Percentiles rank a stretch among this genome's conserved stretches.
Evolutionary conservation across 2,329 filamentous ascomycete species (phyloP).

Genomic region (Cladosporium phlei): DNA sequence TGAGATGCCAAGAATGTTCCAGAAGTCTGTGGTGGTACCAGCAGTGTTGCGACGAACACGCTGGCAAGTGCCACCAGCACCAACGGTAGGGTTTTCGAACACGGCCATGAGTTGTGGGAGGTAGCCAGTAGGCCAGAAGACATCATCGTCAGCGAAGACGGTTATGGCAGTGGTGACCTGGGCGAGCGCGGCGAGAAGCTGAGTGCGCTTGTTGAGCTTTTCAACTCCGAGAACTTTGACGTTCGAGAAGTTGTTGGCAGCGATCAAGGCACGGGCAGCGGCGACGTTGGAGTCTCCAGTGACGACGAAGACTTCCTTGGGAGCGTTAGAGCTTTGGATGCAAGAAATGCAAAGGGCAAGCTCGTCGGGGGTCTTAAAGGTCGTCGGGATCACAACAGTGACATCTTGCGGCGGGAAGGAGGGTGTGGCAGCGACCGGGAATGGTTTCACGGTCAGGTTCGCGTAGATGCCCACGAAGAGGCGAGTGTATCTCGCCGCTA

Average conservation of each 20-base stretch:
- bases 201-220: constrained; percentile 32
- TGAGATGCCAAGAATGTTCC: constrained; percentile 55
- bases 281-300: constrained; percentile 24
- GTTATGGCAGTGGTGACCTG: constrained; percentile 26
- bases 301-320: constrained; percentile 27
- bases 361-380: constrained; percentile 29
- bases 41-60: constrained; percentile 41
- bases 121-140: constrained; percentile 31
- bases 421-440: constrained; percentile 23
- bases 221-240: constrained; percentile 30
- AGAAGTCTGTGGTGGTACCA: constrained; percentile 22
- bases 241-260: constrained; percentile 12
- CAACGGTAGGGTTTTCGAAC: constrained; percentile 45
- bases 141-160: constrained; percentile 35
- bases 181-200: constrained; percentile 30
- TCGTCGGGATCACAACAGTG: constrained; percentile 32
- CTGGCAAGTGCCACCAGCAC: constrained; percentile 55
- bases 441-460: constrained; percentile 26
- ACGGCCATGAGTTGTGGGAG: constrained; percentile 31
- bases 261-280: constrained; percentile 17
- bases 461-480: constrained; percentile 28
- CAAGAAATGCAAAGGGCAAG: constrained; percentile 26
- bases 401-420: constrained; percentile 25
- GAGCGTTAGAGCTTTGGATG: constrained; percentile 24
- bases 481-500: constrained; percentile 25